A percentile compares a stretch with the other conserved stretches of the same genome.
phyloP scores from a whole-genome alignment of 805 yeast genomes.

The Wickerhamiella azymoides region DNA sequence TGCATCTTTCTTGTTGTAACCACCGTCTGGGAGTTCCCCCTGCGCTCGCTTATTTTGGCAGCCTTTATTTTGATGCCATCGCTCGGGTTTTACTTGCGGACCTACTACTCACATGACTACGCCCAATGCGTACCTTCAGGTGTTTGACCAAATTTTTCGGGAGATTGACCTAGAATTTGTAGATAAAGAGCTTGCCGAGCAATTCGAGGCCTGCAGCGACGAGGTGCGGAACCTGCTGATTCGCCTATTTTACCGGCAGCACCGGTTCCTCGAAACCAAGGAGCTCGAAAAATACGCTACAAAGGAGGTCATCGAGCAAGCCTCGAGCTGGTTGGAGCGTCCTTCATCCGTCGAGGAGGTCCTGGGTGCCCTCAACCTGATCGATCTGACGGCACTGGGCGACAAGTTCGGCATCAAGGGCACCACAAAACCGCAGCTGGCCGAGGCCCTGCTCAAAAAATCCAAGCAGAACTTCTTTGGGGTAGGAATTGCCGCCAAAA shows the following conservation, averaged over 20 bases:
- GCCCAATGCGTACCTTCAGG: constrained; percentile 17
- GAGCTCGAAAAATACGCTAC: constrained; percentile 19
- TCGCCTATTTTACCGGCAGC: constrained; percentile 14
- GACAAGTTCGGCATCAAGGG: constrained; percentile 8
- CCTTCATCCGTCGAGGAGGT: constrained; percentile 9
- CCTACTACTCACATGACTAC: constrained; percentile 14
- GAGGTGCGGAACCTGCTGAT: constrained; percentile 16
- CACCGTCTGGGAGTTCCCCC: constrained; percentile 25
- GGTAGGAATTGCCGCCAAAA: background rate
- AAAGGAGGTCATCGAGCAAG: constrained; percentile 10
- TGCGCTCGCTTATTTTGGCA: constrained; percentile 21
- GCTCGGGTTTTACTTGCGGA: constrained; percentile 16
- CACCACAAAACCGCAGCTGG: constrained; percentile 7
- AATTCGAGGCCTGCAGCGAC: constrained; percentile 8
- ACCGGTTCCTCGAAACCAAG: constrained; percentile 15
- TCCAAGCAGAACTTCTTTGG: background rate
- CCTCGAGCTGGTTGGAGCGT: constrained; percentile 10
- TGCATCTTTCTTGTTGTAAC: constrained; percentile 25
- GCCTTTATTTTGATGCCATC: constrained; percentile 22
- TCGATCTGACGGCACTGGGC: constrained; percentile 15
- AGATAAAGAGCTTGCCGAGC: background rate
- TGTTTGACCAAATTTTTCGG: constrained; percentile 15
- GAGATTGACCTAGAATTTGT: constrained; percentile 15
- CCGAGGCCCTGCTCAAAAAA: background rate
- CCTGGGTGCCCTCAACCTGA: constrained; percentile 15